A percentile compares a stretch with the other conserved stretches of the same genome.
Evolutionary conservation across 2,329 filamentous ascomycete genomes (phyloP).

Genomic region (Fusarium armeniacum): DNA sequence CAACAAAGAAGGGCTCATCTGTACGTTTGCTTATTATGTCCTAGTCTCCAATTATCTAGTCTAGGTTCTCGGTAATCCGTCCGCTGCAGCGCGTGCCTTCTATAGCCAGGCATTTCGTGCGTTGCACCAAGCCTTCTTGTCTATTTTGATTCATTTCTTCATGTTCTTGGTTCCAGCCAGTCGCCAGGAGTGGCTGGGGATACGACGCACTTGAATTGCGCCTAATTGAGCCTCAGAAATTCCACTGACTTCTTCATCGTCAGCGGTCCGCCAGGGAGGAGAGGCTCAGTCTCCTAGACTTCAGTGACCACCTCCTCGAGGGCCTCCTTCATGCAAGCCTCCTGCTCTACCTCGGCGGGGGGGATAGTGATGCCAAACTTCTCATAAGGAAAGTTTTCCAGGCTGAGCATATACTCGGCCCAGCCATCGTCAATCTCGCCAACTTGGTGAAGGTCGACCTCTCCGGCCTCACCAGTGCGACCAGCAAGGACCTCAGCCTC

Average conservation of each 20-base stretch:
- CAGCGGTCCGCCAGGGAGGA: constrained; percentile 6
- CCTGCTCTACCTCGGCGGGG: constrained; percentile 58
- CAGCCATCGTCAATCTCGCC: constrained; percentile 72
- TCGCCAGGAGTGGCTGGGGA: constrained; percentile 14
- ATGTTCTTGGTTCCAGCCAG: background rate
- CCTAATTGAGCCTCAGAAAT: constrained; percentile 5
- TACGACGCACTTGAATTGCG: constrained; percentile 4
- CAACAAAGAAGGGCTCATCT: background rate
- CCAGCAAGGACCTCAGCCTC: constrained; percentile 89
- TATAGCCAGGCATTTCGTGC: constrained; percentile 10
- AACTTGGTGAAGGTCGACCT: constrained; percentile 67
- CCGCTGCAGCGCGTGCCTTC: background rate
- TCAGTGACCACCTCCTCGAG: constrained; percentile 29
- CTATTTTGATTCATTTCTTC: constrained; percentile 10
- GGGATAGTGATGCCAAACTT: constrained; percentile 70
- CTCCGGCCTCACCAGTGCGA: constrained; percentile 76
- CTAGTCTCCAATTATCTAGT: constrained; percentile 16
- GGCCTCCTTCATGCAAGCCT: constrained; percentile 59
- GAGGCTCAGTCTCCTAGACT: constrained; percentile 30
- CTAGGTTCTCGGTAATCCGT: background rate
- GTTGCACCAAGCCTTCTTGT: constrained; percentile 11
- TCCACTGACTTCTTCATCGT: constrained; percentile 12
- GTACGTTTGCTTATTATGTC: constrained; percentile 6
- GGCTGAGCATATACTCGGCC: constrained; percentile 66
- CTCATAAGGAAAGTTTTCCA: constrained; percentile 70